Evolutionary conservation across 306 rosid species (phyloP).

Genomic region (Glycine tomentella): DNA sequence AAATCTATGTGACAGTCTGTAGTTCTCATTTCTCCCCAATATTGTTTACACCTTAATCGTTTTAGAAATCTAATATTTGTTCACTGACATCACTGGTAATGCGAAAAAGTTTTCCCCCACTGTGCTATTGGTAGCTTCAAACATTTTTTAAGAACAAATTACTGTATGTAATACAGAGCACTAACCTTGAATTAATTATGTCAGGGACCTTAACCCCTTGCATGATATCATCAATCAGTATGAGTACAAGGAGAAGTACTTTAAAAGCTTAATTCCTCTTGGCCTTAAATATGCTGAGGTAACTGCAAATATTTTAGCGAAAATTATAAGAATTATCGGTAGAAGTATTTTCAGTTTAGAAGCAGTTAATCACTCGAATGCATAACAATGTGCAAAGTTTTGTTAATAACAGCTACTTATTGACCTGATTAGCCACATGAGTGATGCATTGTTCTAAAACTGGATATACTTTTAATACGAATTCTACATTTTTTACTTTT

Average conservation of each 20-base stretch:
- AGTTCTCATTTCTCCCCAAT: background rate
- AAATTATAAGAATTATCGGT: background rate
- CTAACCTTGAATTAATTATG: slow-evolving; percentile 43
- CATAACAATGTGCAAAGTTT: background rate
- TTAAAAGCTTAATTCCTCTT: slow-evolving; percentile 70
- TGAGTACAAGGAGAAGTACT: slow-evolving; percentile 84
- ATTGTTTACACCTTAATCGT: background rate
- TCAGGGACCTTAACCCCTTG: slow-evolving; percentile 94
- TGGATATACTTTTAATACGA: slow-evolving; percentile 20
- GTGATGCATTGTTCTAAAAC: slow-evolving; percentile 17
- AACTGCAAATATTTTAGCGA: slow-evolving; percentile 42
- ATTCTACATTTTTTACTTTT: background rate
- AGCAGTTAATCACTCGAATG: slow-evolving; percentile 15
- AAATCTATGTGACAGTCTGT: slow-evolving; percentile 1
- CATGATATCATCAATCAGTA: slow-evolving; percentile 70
- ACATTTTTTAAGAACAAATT: slow-evolving; percentile 7
- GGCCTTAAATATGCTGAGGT: slow-evolving; percentile 84
- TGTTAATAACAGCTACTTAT: slow-evolving; percentile 2
- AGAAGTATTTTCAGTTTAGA: slow-evolving; percentile 19
- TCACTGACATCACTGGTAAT: slow-evolving; percentile 3
- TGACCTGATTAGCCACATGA: slow-evolving; percentile 20
- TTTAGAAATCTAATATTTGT: background rate
- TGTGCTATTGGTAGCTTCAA: slow-evolving; percentile 25
- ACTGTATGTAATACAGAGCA: slow-evolving; percentile 12
- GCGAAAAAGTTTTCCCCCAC: slow-evolving; percentile 4